Evolutionary conservation across 495 filamentous ascomycete species (phyloP), one percentile per base, ranked within the genome.

Genomic region (Barbatosphaeria neglecta): DNA sequence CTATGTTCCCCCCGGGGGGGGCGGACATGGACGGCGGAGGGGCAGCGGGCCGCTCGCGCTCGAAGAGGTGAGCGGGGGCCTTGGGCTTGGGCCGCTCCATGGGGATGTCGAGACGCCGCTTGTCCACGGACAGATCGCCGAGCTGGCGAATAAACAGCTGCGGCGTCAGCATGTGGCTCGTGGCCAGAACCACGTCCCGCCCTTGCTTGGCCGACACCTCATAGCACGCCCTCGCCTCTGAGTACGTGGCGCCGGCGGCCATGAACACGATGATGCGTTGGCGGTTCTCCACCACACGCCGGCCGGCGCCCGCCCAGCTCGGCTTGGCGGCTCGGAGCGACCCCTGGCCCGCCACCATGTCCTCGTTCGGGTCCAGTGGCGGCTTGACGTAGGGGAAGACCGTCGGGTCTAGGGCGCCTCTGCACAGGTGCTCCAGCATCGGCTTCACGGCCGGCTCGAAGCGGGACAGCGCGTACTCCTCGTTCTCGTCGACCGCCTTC

Each of bases 261-360:
- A 97, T 84, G 62, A 96, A 96, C 40, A 97, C 83, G 48, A 98
- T 84, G 39, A 97, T 78, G 37, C 92, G 82, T 63, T 98, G 92
- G 39, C 82, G 78, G 44, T 86, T 87, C 54, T 95, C 90, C 17
- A 83, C 77, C 9, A 78, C 77, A 15, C 82, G 74, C 22, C 81
- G 72, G 44, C 86, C 78, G 11, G 86, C 83, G 42, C 84, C 84
- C 7, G 92, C 92, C 92, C 92, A 98, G 9, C 89, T 92, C 6
- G 92, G 92, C 53, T 94, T 94, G 18, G 76, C 77, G 22, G 88
- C 86, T 50, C 85, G 87, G 31, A 98, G 69, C 4, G 90, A 96
- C 23, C 83, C 80, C 11, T 87, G 79, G 9, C 80, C 59, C 39
- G 66, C 71, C 27, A 74, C 63, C 35, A 67, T 57, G 23, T 73